Evolutionary conservation across 495 filamentous ascomycete species (phyloP), one percentile per base, ranked within the genome.

Genomic region (Penicillium lagena): DNA sequence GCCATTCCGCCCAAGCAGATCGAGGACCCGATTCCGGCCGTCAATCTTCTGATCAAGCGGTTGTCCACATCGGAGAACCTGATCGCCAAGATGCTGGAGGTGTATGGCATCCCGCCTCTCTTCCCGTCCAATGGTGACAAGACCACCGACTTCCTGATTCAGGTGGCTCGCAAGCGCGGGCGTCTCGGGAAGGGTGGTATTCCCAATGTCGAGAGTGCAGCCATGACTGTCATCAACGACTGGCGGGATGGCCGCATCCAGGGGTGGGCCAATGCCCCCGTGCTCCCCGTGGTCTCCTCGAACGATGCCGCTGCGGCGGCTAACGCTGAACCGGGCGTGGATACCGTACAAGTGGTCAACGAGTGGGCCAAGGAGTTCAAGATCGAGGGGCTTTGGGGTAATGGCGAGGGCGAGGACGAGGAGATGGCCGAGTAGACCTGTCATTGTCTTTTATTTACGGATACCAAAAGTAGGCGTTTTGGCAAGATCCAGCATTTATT

Each of bases 331-430:
- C 50, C 60, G 29, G 62, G 64, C 22, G 71, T 66, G 17, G 89
- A 91, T 56, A 82, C 83, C 58, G 89, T 89, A 64, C 78, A 85
- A 66, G 85, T 98, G 52, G 93, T 97, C 12, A 86, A 81, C 13
- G 82, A 93, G 63, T 96, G 93, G 94, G 88, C 90, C 4, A 79
- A 84, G 62, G 94, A 97, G 68, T 97, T 98, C 65, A 90, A 90
- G 72, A 75, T 98, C 30, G 93, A 96, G 55, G 93, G 90, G 0
- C 61, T 98, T n/a, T 95, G 87, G 85, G 87, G 85, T 1, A 80
- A 86, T 62, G 76, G 71, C 14, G 62, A 70, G 39, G 63, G 51
- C 42, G 71, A 73, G 53, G 66, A 57, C 29, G 63, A 67, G 34
- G 66, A 64, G 61, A 74, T 68, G 70, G 63, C 56, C 37, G 68